Evolutionary conservation across 441 rosid genomes (phyloP), one percentile per base, ranked within the genome.

Genomic region (Hura crepitans): DNA sequence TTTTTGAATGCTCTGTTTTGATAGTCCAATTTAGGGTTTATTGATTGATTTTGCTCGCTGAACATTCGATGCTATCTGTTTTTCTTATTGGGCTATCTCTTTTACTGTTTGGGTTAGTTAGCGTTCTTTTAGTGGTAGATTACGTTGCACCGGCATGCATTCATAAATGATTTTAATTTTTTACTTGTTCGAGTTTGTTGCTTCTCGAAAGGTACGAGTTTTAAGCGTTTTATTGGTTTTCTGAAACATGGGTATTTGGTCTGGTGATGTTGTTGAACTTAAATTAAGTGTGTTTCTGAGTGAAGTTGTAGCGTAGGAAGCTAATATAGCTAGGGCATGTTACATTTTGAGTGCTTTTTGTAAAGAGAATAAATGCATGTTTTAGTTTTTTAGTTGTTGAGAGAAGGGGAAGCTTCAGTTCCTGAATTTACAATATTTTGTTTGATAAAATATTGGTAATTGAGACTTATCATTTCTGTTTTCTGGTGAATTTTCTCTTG

Each of bases 11-110:
- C 22, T 3, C 27, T 35, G 15, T 25, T 0, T 3, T 14, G 18
- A 51, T 25, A 10, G 39, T 62, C 46, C 33, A 25, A 49, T 30
- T 63, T 59, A 17, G 58, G 70, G 55, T 42, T 72, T 74, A 51
- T 49, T 23, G 15, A n/a, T 60, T 66, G 14, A n/a, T 68, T 49
- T 45, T 39, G 13, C 43, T n/a, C 17, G 22, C 20, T 30, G 45
- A 53, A 20, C 37, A 33, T 31, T 45, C 8, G 35, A 10, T 53
- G n/a, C 2, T 20, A 6, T 67, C 5, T 18, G 6, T 67, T 15
- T 54, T 35, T 0, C n/a, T 33, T n/a, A 22, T 17, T 47, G 69
- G 6, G 15, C n/a, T 6, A 0, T 33, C 28, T 1, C 0, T 65
- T 59, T 56, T 11, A 6, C 22, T 27, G 3, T 54, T 6, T 23